These are phyloP conservation scores for Brassica nigra DNA, from an alignment of 345 rosid species.

Conservation along the genomic window DNA sequence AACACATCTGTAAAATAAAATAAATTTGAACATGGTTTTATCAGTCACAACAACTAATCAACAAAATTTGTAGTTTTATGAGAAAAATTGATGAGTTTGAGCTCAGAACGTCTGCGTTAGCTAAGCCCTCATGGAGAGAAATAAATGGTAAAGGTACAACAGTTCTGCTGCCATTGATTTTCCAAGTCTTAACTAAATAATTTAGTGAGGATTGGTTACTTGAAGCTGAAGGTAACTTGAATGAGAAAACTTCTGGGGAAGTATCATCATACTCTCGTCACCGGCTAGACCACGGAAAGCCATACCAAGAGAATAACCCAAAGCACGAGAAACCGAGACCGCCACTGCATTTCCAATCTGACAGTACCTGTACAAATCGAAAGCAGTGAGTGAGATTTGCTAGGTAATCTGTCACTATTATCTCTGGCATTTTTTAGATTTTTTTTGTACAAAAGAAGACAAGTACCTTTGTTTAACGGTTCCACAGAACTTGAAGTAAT, in stretches of 20 bases:
- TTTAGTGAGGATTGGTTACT: conserved; percentile 25
- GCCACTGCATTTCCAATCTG: conserved; percentile 95
- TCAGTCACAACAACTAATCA: background rate
- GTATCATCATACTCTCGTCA: conserved; percentile 58
- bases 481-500: conserved; percentile 85
- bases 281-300: conserved; percentile 53
- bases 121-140: background rate
- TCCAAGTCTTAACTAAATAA: background rate
- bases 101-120: conserved; percentile 1
- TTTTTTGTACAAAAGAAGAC: background rate
- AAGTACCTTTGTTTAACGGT: conserved; percentile 68
- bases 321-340: conserved; percentile 71
- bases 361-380: conserved; percentile 57
- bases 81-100: background rate
- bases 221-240: conserved; percentile 57
- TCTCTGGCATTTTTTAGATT: background rate
- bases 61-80: background rate
- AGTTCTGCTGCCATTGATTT: conserved; percentile 12
- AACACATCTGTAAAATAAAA: background rate
- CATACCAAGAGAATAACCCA: conserved; percentile 78
- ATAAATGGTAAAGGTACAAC: background rate
- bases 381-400: conserved; percentile 2
- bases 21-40: background rate
- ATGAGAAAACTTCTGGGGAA: conserved; percentile 74
- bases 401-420: background rate